These are phyloP conservation scores for Populus davidiana DNA, from an alignment of 345 rosid species.

Conservation along the genomic window DNA sequence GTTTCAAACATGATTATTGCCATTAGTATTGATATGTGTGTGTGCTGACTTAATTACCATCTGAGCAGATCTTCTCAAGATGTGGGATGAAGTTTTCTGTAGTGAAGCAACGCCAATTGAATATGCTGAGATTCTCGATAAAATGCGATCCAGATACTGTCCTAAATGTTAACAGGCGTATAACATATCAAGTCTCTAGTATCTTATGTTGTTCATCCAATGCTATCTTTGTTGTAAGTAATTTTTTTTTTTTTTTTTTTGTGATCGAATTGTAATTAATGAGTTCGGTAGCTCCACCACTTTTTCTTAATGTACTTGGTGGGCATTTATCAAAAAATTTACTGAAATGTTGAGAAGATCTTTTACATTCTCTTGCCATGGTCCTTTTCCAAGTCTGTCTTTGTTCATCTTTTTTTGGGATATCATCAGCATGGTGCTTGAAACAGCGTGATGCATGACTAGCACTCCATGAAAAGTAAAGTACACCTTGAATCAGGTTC, in stretches of 20 bases:
- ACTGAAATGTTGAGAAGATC: too few species aligned
- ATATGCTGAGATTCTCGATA: constrained; percentile 56
- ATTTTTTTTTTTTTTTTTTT: background rate
- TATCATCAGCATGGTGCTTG: too few species aligned
- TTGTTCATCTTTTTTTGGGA: too few species aligned
- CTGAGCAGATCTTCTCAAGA: constrained; percentile 60
- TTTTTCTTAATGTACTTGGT: background rate
- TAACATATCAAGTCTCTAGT: background rate
- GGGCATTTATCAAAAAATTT: too few species aligned
- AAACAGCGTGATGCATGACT: too few species aligned
- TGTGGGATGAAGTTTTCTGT: constrained; percentile 71
- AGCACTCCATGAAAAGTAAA: too few species aligned
- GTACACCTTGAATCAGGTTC: too few species aligned
- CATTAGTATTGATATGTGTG: background rate
- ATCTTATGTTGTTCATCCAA: background rate
- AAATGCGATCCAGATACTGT: constrained; percentile 49
- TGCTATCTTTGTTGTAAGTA: background rate
- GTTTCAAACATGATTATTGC: background rate
- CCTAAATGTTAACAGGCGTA: constrained; percentile 25
- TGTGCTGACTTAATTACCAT: constrained; percentile 21
- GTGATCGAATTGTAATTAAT: background rate
- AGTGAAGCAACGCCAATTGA: constrained; percentile 57
- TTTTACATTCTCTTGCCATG: too few species aligned
- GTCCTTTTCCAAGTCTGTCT: too few species aligned
- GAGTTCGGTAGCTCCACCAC: background rate